Percentiles rank a stretch among this genome's conserved stretches.
These are phyloP conservation scores for Phlebiopsis gigantea DNA, from an alignment of 768 basidiomycete species.

Conservation along the genomic window DNA sequence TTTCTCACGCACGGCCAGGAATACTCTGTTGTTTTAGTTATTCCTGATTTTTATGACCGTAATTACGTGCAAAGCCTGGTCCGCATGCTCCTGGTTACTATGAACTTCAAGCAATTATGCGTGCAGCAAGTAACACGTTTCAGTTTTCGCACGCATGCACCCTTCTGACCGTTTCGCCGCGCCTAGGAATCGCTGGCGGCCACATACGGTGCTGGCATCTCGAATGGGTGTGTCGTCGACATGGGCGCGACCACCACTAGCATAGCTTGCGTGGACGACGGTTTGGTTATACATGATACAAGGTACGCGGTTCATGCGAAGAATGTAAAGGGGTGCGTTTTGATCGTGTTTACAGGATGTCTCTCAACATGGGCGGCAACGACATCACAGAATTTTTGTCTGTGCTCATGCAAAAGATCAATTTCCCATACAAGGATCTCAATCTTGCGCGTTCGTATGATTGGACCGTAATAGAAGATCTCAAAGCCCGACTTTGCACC, in stretches of 20 bases:
- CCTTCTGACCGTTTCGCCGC: neutral
- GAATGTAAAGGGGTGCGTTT: neutral
- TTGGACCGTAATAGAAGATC: slow-evolving; percentile 87
- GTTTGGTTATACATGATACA: slow-evolving; percentile 80
- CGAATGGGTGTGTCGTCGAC: slow-evolving; percentile 93
- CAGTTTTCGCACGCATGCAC: neutral
- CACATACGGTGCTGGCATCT: slow-evolving; percentile 92
- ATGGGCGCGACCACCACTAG: slow-evolving; percentile 82
- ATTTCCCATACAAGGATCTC: slow-evolving; percentile 85
- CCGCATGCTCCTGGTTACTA: slow-evolving; percentile 62
- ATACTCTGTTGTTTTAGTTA: slow-evolving; percentile 81
- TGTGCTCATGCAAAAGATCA: slow-evolving; percentile 70
- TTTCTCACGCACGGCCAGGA: slow-evolving; percentile 43
- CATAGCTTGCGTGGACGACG: slow-evolving; percentile 93
- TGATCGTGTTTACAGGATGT: slow-evolving; percentile 44
- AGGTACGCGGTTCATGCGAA: neutral
- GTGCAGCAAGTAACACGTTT: slow-evolving; percentile 72
- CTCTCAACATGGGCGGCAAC: slow-evolving; percentile 86
- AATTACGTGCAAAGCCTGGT: slow-evolving; percentile 76
- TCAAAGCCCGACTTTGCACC: slow-evolving; percentile 82
- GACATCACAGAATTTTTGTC: slow-evolving; percentile 90
- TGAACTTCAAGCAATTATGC: slow-evolving; percentile 93
- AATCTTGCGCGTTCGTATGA: slow-evolving; percentile 76
- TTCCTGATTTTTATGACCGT: slow-evolving; percentile 90
- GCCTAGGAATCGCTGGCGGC: slow-evolving; percentile 85